phyloP scores from a whole-genome alignment of 768 basidiomycete genomes.

The Arthromyces matolae region DNA sequence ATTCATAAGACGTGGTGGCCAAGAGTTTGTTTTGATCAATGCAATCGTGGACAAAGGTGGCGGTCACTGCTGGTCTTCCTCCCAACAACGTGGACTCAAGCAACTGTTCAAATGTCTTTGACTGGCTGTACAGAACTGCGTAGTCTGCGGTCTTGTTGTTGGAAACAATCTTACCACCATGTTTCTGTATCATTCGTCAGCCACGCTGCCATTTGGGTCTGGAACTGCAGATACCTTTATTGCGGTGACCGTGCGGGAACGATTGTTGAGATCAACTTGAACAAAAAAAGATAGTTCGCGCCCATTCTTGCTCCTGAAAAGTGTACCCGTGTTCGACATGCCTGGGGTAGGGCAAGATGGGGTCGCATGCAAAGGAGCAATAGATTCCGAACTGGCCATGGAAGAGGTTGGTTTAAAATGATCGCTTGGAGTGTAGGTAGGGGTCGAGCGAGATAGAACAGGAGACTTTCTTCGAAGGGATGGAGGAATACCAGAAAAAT shows the following conservation, averaged over 20 bases:
- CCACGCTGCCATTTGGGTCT: not conserved
- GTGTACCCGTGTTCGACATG: constrained; percentile 20
- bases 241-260: constrained; percentile 43
- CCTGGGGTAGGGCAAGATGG: constrained; percentile 2
- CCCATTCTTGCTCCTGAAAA: constrained; percentile 45
- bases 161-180: constrained; percentile 58
- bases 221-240: constrained; percentile 53
- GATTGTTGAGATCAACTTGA: constrained; percentile 60
- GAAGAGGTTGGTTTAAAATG: constrained; percentile 12
- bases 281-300: constrained; percentile 55
- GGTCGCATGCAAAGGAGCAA: constrained; percentile 2
- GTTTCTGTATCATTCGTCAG: constrained; percentile 52
- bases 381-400: constrained; percentile 2
- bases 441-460: constrained; percentile 7
- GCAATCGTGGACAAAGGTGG: constrained; percentile 53
- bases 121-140: constrained; percentile 50
- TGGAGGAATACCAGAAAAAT: constrained; percentile 13
- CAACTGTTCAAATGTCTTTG: constrained; percentile 49
- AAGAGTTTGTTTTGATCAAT: constrained; percentile 40
- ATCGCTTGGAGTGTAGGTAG: constrained; percentile 3
- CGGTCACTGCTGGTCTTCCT: constrained; percentile 45
- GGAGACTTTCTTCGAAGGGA: constrained; percentile 17
- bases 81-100: constrained; percentile 29
- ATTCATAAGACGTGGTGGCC: constrained; percentile 41
- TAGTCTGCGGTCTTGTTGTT: constrained; percentile 57